Evolutionary conservation across 148 eudicot genomes (phyloP), one percentile per base, ranked within the genome.

Genomic region (Cornus kousa): DNA sequence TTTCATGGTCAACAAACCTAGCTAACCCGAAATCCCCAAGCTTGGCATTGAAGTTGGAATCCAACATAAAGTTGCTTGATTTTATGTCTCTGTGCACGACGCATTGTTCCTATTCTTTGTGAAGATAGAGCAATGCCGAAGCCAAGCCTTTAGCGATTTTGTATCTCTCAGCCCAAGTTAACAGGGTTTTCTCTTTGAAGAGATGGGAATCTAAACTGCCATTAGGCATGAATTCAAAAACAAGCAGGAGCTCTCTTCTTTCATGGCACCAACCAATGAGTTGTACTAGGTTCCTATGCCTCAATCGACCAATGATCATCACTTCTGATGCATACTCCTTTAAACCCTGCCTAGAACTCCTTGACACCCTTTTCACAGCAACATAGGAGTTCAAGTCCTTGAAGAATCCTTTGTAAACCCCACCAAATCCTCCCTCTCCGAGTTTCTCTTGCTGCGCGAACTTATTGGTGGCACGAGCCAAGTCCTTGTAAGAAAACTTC

Each of bases 241-340:
- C 66, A 60, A 60, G 66, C 22, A 60, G 4, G 2, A 60, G 9
- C 22, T 60, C 24, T 60, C 23, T 60, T 60, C 23, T 60, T 60
- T 60, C 66, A 60, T 60, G 66, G 66, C 66, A 60, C 66, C 66
- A 60, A 17, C 66, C 66, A n/a, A 60, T 17, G 66, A 60, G 66
- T 60, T 60, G 66, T 24, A 60, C 66, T n/a, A 60, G 17, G 17
- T 60, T 60, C 66, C 66, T 17, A 19, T 60, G 66, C 22, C 66
- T 60, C 22, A 60, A n/a, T 60, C 23, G 5, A 60, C 66, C 20
- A 60, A 60, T 60, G 66, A 60, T 19, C n/a, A 12, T 60, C 3
- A 60, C 66, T 60, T 60, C 66, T 60, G 66, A 60, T 12, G 22
- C 66, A 60, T 60, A 60, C 22, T 17, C 59, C 17, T 53, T 53